Evolutionary conservation across 2,329 filamentous ascomycete genomes (phyloP), one percentile per base, ranked within the genome.

Genomic region (Fusarium drepaniforme): DNA sequence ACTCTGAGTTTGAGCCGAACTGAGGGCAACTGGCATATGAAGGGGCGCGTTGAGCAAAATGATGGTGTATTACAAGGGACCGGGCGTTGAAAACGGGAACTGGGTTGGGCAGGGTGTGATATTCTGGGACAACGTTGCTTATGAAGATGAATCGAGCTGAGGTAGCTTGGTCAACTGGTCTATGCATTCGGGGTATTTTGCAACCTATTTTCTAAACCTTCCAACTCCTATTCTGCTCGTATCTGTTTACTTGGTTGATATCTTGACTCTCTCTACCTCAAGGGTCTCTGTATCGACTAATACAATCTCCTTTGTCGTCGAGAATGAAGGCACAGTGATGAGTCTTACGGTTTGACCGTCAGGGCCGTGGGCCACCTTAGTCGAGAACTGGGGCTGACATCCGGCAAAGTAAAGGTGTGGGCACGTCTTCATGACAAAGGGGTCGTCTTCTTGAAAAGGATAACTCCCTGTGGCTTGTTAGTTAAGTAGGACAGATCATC

Each of bases 391-490:
- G 4, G 94, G 92, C 82, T 98, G 95, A 77, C 93, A 95, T 18
- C 96, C 96, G 1, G 94, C 93, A 81, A 99, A 94, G 85, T 95
- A 98, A 37, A 99, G 87, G 80, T 99, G 96, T 3, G 97, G 97
- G 73, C 94, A 97, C 21, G 91, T 86, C 73, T 92, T 90, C 78
- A 99, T 88, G 51, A 98, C 93, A 80, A 98, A 97, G 1, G 94
- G 95, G 80, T 99, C 97, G 60, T 95, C 90, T 21, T 97, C 94
- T 83, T 98, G 96, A 84, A 98, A 99, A 0, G 97, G 97, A 81
- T 98, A 99, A 80, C 94, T 96, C 94, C 94, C 94, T 96, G 23
- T 1, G 18, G 9, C 40, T 8, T 12, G 67, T 80, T 59, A 81
- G 77, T 30, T 12, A 25, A 49, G 25, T 15, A 30, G 13, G 16